Percentiles rank a stretch among this genome's conserved stretches.
phyloP scores from a whole-genome alignment of 805 yeast genomes.

The Yamadazyma nakazawae region DNA sequence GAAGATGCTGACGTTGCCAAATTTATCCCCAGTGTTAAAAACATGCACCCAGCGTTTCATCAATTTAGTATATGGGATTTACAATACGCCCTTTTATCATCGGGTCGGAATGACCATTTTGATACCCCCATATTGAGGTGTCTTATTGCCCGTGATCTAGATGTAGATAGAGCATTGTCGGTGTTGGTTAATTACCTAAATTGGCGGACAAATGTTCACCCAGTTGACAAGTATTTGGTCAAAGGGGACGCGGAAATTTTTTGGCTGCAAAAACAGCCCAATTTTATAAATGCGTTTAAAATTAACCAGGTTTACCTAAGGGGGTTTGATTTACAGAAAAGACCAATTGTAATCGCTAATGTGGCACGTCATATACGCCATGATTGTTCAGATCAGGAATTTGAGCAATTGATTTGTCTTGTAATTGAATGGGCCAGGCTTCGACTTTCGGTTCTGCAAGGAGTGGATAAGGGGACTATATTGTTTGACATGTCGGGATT shows the following conservation, averaged over 20 bases:
- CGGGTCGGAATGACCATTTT: slow-evolving; percentile 64
- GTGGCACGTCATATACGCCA: slow-evolving; percentile 62
- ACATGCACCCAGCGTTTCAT: slow-evolving; percentile 2
- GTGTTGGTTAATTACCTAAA: slow-evolving; percentile 67
- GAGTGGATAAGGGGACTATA: slow-evolving; percentile 59
- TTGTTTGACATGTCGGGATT: slow-evolving; percentile 82
- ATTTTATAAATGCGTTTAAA: slow-evolving; percentile 52
- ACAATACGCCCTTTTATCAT: slow-evolving; percentile 8
- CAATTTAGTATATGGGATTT: slow-evolving; percentile 1
- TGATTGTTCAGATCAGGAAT: slow-evolving; percentile 54
- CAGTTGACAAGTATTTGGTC: slow-evolving; percentile 55
- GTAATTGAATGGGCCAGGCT: slow-evolving; percentile 76
- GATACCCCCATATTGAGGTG: slow-evolving; percentile 74
- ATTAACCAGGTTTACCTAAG: slow-evolving; percentile 65
- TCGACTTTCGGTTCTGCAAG: slow-evolving; percentile 54
- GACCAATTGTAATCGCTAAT: slow-evolving; percentile 78
- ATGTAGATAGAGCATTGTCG: slow-evolving; percentile 58
- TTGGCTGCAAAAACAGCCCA: slow-evolving; percentile 31
- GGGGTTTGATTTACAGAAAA: slow-evolving; percentile 65
- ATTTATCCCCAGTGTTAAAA: not conserved
- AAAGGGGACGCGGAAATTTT: slow-evolving; percentile 67
- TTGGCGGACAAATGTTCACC: slow-evolving; percentile 65
- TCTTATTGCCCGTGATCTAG: slow-evolving; percentile 79
- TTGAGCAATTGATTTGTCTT: slow-evolving; percentile 67
- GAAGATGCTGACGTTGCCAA: not conserved